A percentile compares a stretch with the other conserved stretches of the same genome.
Evolutionary conservation across 129 eudicot genomes (phyloP).

Genomic region (Flaveria bidentis): DNA sequence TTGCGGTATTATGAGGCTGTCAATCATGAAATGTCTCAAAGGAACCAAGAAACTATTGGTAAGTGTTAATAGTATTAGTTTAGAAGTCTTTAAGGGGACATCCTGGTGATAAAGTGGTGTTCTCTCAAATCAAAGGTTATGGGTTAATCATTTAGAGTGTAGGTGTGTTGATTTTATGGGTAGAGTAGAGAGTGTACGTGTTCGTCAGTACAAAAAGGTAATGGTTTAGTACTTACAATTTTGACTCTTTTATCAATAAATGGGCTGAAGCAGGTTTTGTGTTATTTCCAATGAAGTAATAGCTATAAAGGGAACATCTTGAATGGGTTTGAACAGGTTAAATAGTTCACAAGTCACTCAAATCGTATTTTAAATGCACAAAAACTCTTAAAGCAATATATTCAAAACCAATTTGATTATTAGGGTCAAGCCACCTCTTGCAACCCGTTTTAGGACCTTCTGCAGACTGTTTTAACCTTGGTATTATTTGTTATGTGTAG

Average conservation of each 20-base stretch:
- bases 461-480: neutral
- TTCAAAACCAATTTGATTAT: neutral
- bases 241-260: neutral
- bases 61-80: slow-evolving; percentile 15
- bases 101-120: too few species aligned
- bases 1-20: slow-evolving; percentile 83
- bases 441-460: neutral
- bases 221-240: too few species aligned
- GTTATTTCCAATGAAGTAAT: neutral
- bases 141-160: too few species aligned
- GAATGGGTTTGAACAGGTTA: neutral
- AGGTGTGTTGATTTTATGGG: too few species aligned
- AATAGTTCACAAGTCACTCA: neutral
- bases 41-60: slow-evolving; percentile 98
- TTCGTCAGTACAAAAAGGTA: too few species aligned
- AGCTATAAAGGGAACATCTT: neutral
- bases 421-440: neutral
- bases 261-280: neutral
- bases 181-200: too few species aligned
- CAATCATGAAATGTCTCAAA: slow-evolving; percentile 89
- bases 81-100: neutral
- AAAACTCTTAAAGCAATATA: neutral
- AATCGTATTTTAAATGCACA: neutral
- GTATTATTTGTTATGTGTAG: slow-evolving; percentile 37
- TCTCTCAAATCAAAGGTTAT: too few species aligned